Conservation (phyloP, 2,329 filamentous ascomycete genomes). For the Alternaria arbusti region DNA sequence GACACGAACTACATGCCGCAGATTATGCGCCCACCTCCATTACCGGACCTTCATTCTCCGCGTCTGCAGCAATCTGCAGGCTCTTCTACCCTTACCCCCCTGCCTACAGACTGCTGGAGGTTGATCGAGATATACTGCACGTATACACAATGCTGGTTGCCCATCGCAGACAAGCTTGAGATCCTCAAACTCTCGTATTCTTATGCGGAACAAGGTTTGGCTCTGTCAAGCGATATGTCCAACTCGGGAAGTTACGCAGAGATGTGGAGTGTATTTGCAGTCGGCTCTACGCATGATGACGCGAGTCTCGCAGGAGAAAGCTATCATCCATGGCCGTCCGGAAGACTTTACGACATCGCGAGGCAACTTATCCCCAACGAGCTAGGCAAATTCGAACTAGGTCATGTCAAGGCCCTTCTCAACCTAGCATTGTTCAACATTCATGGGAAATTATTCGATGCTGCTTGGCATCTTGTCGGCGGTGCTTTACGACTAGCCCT, state of each 20-base stretch:
- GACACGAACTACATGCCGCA: background rate
- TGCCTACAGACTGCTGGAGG: constrained; percentile 66
- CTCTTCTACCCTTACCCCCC: constrained; percentile 38
- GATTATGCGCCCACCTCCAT: background rate
- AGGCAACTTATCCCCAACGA: constrained; percentile 38
- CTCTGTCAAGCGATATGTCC: constrained; percentile 29
- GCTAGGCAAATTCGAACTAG: constrained; percentile 38
- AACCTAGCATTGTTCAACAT: constrained; percentile 67
- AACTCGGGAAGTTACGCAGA: constrained; percentile 50
- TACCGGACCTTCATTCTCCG: constrained; percentile 22
- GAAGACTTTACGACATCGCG: constrained; percentile 30
- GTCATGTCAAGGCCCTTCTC: constrained; percentile 51
- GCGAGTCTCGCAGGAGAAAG: background rate
- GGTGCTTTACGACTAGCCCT: constrained; percentile 63
- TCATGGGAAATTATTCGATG: constrained; percentile 60
- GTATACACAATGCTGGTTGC: constrained; percentile 78
- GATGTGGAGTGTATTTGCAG: constrained; percentile 53
- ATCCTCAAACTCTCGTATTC: constrained; percentile 64
- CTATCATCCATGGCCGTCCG: constrained; percentile 4
- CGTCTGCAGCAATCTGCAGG: background rate
- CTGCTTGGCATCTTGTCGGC: constrained; percentile 70
- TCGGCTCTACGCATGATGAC: constrained; percentile 40
- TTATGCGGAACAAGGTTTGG: constrained; percentile 56
- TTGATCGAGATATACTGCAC: constrained; percentile 63
- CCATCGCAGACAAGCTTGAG: constrained; percentile 71